Evolutionary conservation across 192 early-diverging fungal species (phyloP).

Genomic region (Phycomyces blakesleeanus): DNA sequence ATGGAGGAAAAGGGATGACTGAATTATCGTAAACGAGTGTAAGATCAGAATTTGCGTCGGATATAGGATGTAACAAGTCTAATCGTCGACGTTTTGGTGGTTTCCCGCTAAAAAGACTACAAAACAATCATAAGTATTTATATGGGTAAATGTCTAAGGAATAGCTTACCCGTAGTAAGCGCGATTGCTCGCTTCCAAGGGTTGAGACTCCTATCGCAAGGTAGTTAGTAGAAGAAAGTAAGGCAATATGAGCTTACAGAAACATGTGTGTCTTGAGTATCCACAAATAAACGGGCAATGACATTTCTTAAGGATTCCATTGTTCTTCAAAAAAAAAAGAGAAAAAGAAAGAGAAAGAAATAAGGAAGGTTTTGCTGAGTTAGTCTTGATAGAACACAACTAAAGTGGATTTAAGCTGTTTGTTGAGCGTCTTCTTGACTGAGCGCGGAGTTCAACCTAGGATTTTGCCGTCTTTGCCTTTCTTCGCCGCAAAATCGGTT

Average conservation of each 20-base stretch:
- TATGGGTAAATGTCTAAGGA: too few species aligned
- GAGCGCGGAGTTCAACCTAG: not conserved
- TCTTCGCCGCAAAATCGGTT: not conserved
- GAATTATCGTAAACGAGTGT: conserved; percentile 13
- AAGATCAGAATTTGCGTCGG: not conserved
- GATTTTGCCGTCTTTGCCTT: not conserved
- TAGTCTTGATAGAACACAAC: not conserved
- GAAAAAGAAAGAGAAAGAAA: not conserved
- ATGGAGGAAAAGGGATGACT: conserved; percentile 9
- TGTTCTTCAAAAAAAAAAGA: not conserved
- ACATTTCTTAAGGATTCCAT: conserved; percentile 30
- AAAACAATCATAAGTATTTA: not conserved
- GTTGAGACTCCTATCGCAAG: conserved; percentile 7
- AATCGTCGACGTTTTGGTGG: conserved; percentile 28
- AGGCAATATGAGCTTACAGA: conserved; percentile 1
- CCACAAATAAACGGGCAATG: conserved; percentile 29
- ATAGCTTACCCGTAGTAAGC: conserved; percentile 17
- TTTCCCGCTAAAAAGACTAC: conserved; percentile 24
- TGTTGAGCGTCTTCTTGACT: too few species aligned
- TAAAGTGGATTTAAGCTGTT: too few species aligned
- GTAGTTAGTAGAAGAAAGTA: too few species aligned
- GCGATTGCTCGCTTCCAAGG: conserved; percentile 1
- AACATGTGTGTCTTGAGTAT: conserved; percentile 18
- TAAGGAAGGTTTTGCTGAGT: not conserved
- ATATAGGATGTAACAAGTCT: conserved; percentile 27